Percentiles rank a stretch among this genome's conserved stretches.
phyloP scores from a whole-genome alignment of 2,329 filamentous ascomycete species.

The Aspergillus sp. region DNA sequence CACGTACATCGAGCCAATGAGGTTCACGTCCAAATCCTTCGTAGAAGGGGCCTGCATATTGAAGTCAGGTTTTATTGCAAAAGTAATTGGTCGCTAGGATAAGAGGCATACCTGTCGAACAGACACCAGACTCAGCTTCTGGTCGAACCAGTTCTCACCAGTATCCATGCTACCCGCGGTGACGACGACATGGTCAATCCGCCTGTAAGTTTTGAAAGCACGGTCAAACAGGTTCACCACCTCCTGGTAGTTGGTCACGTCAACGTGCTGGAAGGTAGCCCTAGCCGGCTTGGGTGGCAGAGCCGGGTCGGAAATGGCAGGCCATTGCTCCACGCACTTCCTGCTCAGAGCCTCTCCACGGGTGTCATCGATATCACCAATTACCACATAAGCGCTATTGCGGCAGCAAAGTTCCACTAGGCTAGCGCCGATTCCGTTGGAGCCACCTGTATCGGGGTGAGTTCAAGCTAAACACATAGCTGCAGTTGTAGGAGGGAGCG shows the following conservation, averaged over 20 bases:
- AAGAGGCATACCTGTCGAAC: constrained; percentile 37
- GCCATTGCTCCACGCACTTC: constrained; percentile 17
- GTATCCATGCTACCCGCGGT: constrained; percentile 50
- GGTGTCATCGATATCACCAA: constrained; percentile 44
- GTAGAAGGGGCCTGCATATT: constrained; percentile 30
- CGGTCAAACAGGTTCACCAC: constrained; percentile 49
- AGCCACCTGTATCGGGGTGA: constrained; percentile 32
- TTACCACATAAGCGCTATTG: constrained; percentile 43
- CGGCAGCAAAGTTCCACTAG: constrained; percentile 41
- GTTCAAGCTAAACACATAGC: not conserved
- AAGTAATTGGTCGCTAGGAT: not conserved
- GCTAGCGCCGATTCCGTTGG: constrained; percentile 47
- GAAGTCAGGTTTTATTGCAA: not conserved
- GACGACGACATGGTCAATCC: constrained; percentile 51
- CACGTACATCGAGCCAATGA: constrained; percentile 49
- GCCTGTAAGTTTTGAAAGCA: constrained; percentile 46
- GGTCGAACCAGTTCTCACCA: constrained; percentile 46
- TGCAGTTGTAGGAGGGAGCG: not conserved
- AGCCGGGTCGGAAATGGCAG: constrained; percentile 16
- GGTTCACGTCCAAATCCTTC: constrained; percentile 49
- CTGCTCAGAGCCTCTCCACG: constrained; percentile 31
- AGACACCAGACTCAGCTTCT: constrained; percentile 43
- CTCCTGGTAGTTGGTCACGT: constrained; percentile 49
- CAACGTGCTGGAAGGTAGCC: constrained; percentile 42
- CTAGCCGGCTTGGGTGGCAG: constrained; percentile 19